A percentile compares a stretch with the other conserved stretches of the same genome.
These are phyloP conservation scores for Saccharum spontaneum DNA, from an alignment of 176 grass and related monocot species.

Conservation along the genomic window DNA sequence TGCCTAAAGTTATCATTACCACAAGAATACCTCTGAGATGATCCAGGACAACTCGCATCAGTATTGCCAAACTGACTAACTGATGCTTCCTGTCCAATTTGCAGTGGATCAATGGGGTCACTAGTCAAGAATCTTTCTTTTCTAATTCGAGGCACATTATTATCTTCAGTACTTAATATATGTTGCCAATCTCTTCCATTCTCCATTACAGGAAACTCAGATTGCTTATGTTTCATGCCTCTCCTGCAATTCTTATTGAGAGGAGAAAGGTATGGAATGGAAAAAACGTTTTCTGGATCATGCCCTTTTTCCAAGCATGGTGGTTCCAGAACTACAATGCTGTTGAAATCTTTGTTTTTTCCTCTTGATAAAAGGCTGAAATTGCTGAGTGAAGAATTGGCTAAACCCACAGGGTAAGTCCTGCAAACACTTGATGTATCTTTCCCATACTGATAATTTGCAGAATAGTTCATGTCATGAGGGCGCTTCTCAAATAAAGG, in stretches of 20 bases:
- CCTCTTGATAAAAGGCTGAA: slow-evolving; percentile 23
- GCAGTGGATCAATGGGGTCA: slow-evolving; percentile 10
- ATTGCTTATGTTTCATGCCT: slow-evolving; percentile 29
- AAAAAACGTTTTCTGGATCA: slow-evolving; percentile 34
- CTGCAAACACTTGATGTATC: slow-evolving; percentile 14
- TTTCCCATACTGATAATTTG: slow-evolving; percentile 31
- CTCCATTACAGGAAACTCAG: slow-evolving; percentile 31
- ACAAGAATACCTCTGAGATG: slow-evolving; percentile 28
- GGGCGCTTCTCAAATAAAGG: slow-evolving; percentile 63
- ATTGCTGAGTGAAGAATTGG: slow-evolving; percentile 38
- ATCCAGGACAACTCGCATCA: slow-evolving; percentile 24
- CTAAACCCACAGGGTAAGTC: slow-evolving; percentile 38
- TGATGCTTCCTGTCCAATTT: slow-evolving; percentile 28
- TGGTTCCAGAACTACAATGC: slow-evolving; percentile 59
- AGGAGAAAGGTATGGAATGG: slow-evolving; percentile 28
- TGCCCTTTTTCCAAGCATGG: slow-evolving; percentile 37
- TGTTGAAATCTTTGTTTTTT: slow-evolving; percentile 19
- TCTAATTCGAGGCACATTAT: slow-evolving; percentile 16
- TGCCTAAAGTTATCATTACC: slow-evolving; percentile 18
- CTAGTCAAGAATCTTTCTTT: slow-evolving; percentile 21
- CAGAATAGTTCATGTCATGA: slow-evolving; percentile 39
- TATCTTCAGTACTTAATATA: slow-evolving; percentile 27
- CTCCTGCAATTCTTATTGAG: slow-evolving; percentile 29
- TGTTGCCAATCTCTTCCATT: slow-evolving; percentile 33
- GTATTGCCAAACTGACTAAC: slow-evolving; percentile 19